These are phyloP conservation scores for Pyronema omphalodes DNA, from an alignment of 495 filamentous ascomycete species.

Conservation along the genomic window DNA sequence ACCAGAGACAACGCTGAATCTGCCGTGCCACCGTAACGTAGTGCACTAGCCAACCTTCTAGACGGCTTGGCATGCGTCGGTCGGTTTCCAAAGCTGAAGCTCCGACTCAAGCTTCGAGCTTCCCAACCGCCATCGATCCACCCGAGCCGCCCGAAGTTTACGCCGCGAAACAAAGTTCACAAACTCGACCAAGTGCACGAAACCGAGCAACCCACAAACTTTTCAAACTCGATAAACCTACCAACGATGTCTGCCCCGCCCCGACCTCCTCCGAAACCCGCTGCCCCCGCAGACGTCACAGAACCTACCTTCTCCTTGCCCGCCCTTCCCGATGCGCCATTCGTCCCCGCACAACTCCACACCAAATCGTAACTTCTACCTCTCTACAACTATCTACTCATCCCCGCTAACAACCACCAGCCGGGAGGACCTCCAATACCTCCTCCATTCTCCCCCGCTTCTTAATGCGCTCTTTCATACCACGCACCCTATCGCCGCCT, in stretches of 20 bases:
- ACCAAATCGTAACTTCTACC: constrained; percentile 48
- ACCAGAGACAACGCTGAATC: no score
- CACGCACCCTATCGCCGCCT: constrained; percentile 41
- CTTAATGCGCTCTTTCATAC: constrained; percentile 49
- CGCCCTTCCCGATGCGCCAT: constrained; percentile 30
- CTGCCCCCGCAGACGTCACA: constrained; percentile 39
- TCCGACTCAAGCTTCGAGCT: no score
- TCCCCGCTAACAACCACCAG: constrained; percentile 8
- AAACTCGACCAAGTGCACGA: no score
- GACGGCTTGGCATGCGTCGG: no score
- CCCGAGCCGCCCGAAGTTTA: no score
- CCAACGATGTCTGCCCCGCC: constrained; percentile 30
- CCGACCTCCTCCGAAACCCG: constrained; percentile 53
- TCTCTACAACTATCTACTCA: background rate
- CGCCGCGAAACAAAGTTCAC: no score
- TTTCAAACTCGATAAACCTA: no score
- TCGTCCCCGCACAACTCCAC: constrained; percentile 50
- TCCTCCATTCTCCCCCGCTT: constrained; percentile 40
- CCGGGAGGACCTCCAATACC: constrained; percentile 46
- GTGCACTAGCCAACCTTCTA: no score
- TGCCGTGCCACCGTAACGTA: no score
- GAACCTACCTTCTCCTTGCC: constrained; percentile 12
- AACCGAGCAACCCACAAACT: no score
- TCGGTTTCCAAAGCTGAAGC: no score
- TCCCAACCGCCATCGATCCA: no score